A percentile compares a stretch with the other conserved stretches of the same genome.
Conservation (phyloP, 257 asterid species). For the Solanum dulcamara region DNA sequence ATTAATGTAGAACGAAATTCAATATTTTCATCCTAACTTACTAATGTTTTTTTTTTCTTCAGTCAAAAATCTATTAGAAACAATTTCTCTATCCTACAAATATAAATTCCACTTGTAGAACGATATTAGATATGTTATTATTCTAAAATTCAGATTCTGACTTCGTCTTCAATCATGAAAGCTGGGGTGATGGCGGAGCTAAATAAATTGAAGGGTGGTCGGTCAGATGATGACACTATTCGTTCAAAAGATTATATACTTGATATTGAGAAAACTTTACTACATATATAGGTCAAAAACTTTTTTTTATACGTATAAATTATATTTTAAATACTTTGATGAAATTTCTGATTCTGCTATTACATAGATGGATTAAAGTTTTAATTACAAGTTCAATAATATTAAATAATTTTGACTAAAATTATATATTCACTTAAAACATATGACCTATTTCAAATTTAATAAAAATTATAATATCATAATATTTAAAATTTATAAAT, state of each 20-base stretch:
- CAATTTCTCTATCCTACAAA: background rate
- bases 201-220: too few species aligned
- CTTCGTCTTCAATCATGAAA: too few species aligned
- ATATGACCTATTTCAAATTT: too few species aligned
- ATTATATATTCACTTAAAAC: too few species aligned
- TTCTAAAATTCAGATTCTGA: too few species aligned
- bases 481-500: background rate
- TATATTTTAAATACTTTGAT: background rate
- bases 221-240: background rate
- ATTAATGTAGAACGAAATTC: background rate
- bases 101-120: background rate
- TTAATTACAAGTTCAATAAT: background rate
- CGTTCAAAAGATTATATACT: background rate
- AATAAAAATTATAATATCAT: background rate
- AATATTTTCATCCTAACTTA: too few species aligned
- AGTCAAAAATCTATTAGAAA: background rate
- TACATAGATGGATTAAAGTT: rapidly evolving
- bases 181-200: too few species aligned
- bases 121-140: background rate
- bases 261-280: too few species aligned
- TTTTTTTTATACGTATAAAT: background rate
- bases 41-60: too few species aligned
- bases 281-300: background rate
- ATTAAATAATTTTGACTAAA: too few species aligned
- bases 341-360: background rate